Evolutionary conservation across 495 filamentous ascomycete genomes (phyloP).

Genomic region (Sabuloglossum arenarium): DNA sequence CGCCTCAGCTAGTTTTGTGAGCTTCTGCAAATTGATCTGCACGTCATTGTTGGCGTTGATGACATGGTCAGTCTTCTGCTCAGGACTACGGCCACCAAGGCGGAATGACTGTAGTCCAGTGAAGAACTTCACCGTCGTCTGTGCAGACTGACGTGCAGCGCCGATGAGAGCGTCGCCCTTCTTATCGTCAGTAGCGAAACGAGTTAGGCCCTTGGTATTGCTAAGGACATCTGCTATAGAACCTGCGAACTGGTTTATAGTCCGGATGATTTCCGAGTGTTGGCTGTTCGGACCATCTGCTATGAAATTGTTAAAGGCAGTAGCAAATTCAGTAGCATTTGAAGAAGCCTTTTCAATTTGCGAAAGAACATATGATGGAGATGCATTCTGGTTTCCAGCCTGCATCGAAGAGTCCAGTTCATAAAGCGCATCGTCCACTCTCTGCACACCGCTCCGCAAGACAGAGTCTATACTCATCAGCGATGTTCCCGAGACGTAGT

Average conservation of each 20-base stretch:
- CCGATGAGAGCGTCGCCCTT: conserved; percentile 68
- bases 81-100: conserved; percentile 64
- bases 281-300: conserved; percentile 88
- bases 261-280: conserved; percentile 82
- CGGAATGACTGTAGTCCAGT: conserved; percentile 84
- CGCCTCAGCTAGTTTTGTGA: conserved; percentile 79
- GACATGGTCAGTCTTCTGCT: conserved; percentile 84
- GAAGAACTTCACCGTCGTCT: conserved; percentile 87
- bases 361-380: conserved; percentile 84
- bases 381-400: conserved; percentile 94
- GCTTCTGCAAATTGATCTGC: conserved; percentile 68
- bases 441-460: conserved; percentile 76
- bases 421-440: conserved; percentile 91
- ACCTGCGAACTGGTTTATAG: conserved; percentile 70
- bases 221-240: conserved; percentile 84
- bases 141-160: conserved; percentile 65
- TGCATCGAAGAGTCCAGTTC: conserved; percentile 96
- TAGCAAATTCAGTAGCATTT: conserved; percentile 88
- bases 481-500: background rate
- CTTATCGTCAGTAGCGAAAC: conserved; percentile 89
- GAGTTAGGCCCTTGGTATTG: conserved; percentile 88
- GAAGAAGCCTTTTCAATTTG: conserved; percentile 95
- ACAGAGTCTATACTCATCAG: conserved; percentile 46
- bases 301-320: conserved; percentile 93
- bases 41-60: conserved; percentile 94